Percentiles rank a stretch among this genome's conserved stretches.
phyloP scores from a whole-genome alignment of 2,329 filamentous ascomycete genomes.

The Ambrosiella xylebori region DNA sequence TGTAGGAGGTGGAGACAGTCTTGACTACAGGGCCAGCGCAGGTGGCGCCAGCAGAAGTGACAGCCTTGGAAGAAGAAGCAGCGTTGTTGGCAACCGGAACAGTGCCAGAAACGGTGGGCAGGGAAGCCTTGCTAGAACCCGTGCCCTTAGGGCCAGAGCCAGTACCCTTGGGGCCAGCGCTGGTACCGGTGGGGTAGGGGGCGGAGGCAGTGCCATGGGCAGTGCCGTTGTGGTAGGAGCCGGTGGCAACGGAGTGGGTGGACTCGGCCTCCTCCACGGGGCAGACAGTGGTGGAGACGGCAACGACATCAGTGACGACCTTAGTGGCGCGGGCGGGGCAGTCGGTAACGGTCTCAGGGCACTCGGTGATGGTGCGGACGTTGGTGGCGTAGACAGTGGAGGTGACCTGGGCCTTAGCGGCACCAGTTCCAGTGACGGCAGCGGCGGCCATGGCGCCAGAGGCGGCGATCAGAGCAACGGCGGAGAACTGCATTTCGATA shows the following conservation, averaged over 20 bases:
- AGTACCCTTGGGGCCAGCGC: conserved; percentile 6
- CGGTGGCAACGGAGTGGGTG: conserved; percentile 5
- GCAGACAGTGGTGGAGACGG: conserved; percentile 26
- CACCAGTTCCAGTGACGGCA: conserved; percentile 17
- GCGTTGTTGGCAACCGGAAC: conserved; percentile 6
- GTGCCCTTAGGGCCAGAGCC: conserved; percentile 9
- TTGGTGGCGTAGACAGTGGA: conserved; percentile 39
- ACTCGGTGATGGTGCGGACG: conserved; percentile 44
- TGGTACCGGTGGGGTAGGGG: conserved; percentile 11
- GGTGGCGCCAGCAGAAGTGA: conserved; percentile 14
- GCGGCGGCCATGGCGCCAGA: conserved; percentile 29
- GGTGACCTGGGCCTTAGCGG: conserved; percentile 28
- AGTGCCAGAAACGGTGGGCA: conserved; percentile 12
- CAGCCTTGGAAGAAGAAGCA: conserved; percentile 15
- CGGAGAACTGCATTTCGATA: conserved; percentile 33
- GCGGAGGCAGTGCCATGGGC: background rate
- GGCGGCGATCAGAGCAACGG: conserved; percentile 34
- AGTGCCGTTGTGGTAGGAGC: conserved; percentile 13
- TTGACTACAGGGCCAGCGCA: conserved; percentile 26
- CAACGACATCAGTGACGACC: conserved; percentile 22
- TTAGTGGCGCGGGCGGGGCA: conserved; percentile 33
- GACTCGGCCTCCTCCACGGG: conserved; percentile 16
- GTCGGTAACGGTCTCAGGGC: conserved; percentile 42
- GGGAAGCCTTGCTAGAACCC: conserved; percentile 11
- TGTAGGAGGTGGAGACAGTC: conserved; percentile 38